phyloP scores from a whole-genome alignment of 495 filamentous ascomycete species.

The Xylaria grammica region DNA sequence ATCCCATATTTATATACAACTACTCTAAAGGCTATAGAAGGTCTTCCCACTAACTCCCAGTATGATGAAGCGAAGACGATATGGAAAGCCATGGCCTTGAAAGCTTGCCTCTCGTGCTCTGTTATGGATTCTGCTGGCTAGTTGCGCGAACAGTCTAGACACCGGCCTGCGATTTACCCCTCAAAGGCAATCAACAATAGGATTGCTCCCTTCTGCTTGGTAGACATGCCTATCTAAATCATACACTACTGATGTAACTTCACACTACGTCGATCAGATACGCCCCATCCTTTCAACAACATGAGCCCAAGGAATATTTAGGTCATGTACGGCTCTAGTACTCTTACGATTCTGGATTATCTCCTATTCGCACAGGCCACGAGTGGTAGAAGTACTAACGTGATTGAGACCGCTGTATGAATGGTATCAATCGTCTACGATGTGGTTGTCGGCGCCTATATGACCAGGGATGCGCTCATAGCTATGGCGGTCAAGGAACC shows the following conservation, averaged over 20 bases:
- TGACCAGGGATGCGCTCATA: conserved; percentile 6
- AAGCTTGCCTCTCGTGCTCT: neutral
- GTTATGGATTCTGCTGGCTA: neutral
- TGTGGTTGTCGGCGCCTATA: neutral
- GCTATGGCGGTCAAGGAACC: neutral
- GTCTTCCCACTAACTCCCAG: neutral
- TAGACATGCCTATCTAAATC: neutral
- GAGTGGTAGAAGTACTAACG: neutral
- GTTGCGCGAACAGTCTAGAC: too few species aligned
- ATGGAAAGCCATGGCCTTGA: neutral
- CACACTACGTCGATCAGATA: neutral
- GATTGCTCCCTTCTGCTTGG: neutral
- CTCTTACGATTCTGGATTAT: neutral
- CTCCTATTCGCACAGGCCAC: neutral
- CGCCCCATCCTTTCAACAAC: neutral
- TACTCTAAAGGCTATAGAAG: too few species aligned
- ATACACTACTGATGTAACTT: neutral
- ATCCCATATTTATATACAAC: neutral
- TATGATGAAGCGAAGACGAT: neutral
- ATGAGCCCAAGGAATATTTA: neutral
- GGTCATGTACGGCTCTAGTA: neutral
- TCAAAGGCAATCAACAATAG: too few species aligned
- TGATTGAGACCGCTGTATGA: neutral
- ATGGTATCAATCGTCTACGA: neutral
- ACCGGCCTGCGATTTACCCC: neutral